Percentiles rank a stretch among this genome's conserved stretches.
Conservation (phyloP, 805 yeast genomes). For the Suhomyces faveliae region DNA sequence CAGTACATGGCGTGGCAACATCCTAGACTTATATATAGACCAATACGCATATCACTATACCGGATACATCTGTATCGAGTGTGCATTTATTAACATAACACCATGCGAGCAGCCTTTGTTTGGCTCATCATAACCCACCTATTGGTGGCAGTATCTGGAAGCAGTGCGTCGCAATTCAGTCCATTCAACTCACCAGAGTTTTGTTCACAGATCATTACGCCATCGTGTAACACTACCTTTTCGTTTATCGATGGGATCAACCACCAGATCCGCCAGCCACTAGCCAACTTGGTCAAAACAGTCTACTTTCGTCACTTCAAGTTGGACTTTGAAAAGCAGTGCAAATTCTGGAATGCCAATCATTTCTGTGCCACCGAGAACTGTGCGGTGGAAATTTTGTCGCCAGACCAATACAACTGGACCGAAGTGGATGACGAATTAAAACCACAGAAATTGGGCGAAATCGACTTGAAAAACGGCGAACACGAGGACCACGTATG, state of each 20-base stretch:
- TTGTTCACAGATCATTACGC: constrained; percentile 44
- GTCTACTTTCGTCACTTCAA: constrained; percentile 88
- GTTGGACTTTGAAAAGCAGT: constrained; percentile 74
- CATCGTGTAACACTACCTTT: constrained; percentile 46
- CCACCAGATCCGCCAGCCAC: constrained; percentile 40
- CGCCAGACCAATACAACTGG: constrained; percentile 66
- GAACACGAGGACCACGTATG: constrained; percentile 20
- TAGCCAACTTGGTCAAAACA: constrained; percentile 60
- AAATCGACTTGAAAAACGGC: constrained; percentile 21
- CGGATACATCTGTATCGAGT: not conserved
- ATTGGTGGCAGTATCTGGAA: not conserved
- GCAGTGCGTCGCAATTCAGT: constrained; percentile 15
- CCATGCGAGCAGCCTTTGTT: not conserved
- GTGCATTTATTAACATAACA: not conserved
- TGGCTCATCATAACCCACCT: not conserved
- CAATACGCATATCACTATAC: not conserved
- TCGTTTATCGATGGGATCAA: constrained; percentile 42
- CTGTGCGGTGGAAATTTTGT: constrained; percentile 79
- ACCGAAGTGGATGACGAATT: constrained; percentile 60
- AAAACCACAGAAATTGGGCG: constrained; percentile 70
- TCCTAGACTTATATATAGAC: not conserved
- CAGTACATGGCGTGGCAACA: not conserved
- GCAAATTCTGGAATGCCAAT: constrained; percentile 83
- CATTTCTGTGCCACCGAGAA: constrained; percentile 85
- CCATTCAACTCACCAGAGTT: constrained; percentile 45